phyloP scores from a whole-genome alignment of 768 basidiomycete species.

The Tephrocybe rancida region DNA sequence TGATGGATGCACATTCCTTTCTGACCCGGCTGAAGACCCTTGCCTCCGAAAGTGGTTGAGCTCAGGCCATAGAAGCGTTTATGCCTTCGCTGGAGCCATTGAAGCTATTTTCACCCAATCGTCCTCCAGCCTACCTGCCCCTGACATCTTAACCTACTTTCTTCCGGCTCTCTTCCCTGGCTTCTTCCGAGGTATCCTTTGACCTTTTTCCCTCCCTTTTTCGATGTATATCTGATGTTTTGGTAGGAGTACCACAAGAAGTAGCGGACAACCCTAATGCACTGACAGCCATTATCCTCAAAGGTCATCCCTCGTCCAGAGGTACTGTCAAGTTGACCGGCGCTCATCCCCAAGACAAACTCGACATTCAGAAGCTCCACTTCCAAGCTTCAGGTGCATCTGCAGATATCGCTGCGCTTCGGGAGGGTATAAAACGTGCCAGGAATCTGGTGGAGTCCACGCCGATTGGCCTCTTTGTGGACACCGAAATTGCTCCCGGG shows the following conservation, averaged over 20 bases:
- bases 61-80: conserved; percentile 23
- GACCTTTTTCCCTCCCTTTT: background rate
- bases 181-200: background rate
- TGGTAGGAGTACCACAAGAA: conserved; percentile 22
- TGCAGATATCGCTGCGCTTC: conserved; percentile 26
- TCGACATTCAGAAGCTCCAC: conserved; percentile 32
- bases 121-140: conserved; percentile 14
- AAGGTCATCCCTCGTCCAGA: conserved; percentile 30
- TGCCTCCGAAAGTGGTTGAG: conserved; percentile 28
- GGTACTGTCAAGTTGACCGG: conserved; percentile 33
- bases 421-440: conserved; percentile 26
- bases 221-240: background rate
- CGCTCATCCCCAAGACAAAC: conserved; percentile 28
- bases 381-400: conserved; percentile 27
- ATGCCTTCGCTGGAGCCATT: conserved; percentile 27
- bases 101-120: conserved; percentile 25
- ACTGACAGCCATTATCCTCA: conserved; percentile 27
- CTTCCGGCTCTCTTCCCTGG: conserved; percentile 22
- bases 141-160: conserved; percentile 29
- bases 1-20: conserved; percentile 27
- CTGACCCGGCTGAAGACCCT: conserved; percentile 27
- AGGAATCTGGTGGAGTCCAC: conserved; percentile 20
- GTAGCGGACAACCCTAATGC: conserved; percentile 24
- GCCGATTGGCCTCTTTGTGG: conserved; percentile 19
- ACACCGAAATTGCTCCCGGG: conserved; percentile 25